These are phyloP conservation scores for Xylaria sp. DNA, from an alignment of 2,329 filamentous ascomycete genomes.

Conservation along the genomic window DNA sequence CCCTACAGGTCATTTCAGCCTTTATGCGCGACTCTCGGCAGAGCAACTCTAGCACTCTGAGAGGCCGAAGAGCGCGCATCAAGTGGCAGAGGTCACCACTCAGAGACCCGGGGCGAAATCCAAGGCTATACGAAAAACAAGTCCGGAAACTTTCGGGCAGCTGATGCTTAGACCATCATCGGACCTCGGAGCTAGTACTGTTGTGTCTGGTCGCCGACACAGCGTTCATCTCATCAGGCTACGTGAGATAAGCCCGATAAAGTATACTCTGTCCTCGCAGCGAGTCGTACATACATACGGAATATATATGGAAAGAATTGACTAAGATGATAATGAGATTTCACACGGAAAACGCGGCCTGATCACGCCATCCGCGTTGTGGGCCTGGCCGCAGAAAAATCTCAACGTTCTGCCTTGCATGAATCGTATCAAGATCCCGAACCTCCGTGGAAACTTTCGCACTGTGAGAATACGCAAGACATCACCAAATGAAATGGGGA, in stretches of 20 bases:
- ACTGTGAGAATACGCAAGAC: not conserved
- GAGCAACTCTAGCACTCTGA: not conserved
- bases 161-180: not conserved
- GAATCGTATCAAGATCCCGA: too few species aligned
- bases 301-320: too few species aligned
- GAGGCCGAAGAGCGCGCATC: not conserved
- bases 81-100: not conserved
- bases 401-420: not conserved
- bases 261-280: not conserved
- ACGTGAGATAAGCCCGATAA: too few species aligned
- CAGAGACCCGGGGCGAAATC: not conserved
- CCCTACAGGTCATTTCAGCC: not conserved
- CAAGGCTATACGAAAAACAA: not conserved
- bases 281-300: not conserved
- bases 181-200: not conserved
- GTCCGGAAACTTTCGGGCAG: not conserved
- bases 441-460: too few species aligned
- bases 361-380: not conserved
- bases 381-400: not conserved
- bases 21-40: not conserved
- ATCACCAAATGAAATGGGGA: not conserved
- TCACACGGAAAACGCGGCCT: not conserved
- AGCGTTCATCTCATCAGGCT: too few species aligned
- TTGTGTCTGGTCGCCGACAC: not conserved
- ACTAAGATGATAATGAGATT: too few species aligned